Evolutionary conservation across 2,329 filamentous ascomycete species (phyloP), one percentile per base, ranked within the genome.

Genomic region (Pseudocercospora crystallina): DNA sequence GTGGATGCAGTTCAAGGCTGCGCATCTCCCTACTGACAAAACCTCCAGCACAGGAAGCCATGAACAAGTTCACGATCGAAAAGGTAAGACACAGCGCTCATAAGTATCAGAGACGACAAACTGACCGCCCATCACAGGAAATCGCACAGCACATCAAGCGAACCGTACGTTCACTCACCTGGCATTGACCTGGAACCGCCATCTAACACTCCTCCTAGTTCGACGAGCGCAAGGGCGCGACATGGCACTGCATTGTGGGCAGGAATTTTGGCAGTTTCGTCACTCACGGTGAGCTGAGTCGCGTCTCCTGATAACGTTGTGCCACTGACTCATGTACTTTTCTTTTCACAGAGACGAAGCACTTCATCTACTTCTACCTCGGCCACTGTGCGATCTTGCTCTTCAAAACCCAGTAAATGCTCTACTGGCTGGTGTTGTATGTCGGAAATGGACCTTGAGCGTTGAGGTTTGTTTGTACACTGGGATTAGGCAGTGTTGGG

Each of bases 341-440:
- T 7, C 20, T 26, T 26, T 7, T 67, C 67, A 33, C 76, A 96
- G 94, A 97, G 74, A 97, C 94, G 26, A 97, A 97, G 78, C 94
- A 99, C 75, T 99, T 99, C 79, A 96, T 99, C 72, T 99, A 99
- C 79, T 99, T 99, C 79, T 99, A 99, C 78, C 87, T 99, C 53
- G 94, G 94, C 47, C 94, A 97, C 80, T 96, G 90, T 73, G 94
- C 94, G 53, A 97, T 99, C 69, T 82, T 99, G 49, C 85, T 99
- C 46, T 99, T 97, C 84, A 99, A 99, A 82, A 99, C 94, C 35
- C 92, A 96, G 83, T 97, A 84, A 69, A 31, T n/a, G 4, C 20
- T 26, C 20, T 26, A 26, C 20, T 26, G 20, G 20, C 20, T 3
- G 20, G 7, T 26, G 20, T 26, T 26, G 20, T 26, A 26, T 26